These are phyloP conservation scores for Hortiboletus flavorubellus DNA, from an alignment of 768 basidiomycete species.

Conservation along the genomic window DNA sequence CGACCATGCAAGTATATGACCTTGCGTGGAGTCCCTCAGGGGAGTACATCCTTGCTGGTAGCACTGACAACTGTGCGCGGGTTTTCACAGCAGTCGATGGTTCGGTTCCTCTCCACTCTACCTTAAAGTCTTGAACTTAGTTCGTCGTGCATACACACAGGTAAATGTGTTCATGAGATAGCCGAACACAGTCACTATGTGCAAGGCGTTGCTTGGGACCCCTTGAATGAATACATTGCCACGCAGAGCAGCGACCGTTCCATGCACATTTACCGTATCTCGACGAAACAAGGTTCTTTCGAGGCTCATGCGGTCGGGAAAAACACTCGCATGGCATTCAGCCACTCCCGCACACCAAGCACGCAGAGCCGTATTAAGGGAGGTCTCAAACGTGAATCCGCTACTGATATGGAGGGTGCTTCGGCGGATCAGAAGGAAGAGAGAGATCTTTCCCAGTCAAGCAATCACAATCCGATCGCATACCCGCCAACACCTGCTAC, in stretches of 20 bases:
- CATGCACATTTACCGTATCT: slow-evolving; percentile 90
- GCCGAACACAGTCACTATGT: slow-evolving; percentile 96
- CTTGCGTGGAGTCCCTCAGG: slow-evolving; percentile 96
- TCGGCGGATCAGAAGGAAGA: slow-evolving; percentile 56
- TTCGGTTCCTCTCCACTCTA: slow-evolving; percentile 29
- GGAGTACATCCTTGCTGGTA: slow-evolving; percentile 92
- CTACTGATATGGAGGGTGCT: slow-evolving; percentile 72
- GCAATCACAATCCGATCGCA: slow-evolving; percentile 30
- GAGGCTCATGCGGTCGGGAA: slow-evolving; percentile 91
- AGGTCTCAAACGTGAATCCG: slow-evolving; percentile 66
- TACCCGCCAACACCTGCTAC: slow-evolving; percentile 61
- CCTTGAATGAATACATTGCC: slow-evolving; percentile 93
- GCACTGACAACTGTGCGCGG: slow-evolving; percentile 92
- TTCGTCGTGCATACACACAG: slow-evolving; percentile 35
- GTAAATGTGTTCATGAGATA: slow-evolving; percentile 84
- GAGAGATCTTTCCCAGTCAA: slow-evolving; percentile 25
- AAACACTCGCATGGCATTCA: slow-evolving; percentile 69
- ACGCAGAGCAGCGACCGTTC: slow-evolving; percentile 96
- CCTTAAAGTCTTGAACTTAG: not conserved
- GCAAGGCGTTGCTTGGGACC: slow-evolving; percentile 99
- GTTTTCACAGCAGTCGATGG: slow-evolving; percentile 77
- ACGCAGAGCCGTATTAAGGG: slow-evolving; percentile 53
- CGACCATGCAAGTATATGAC: slow-evolving; percentile 96
- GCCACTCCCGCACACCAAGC: slow-evolving; percentile 71
- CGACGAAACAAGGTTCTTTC: slow-evolving; percentile 72